Evolutionary conservation across 768 basidiomycete species (phyloP), one percentile per base, ranked within the genome.

Genomic region (Mycena venus): DNA sequence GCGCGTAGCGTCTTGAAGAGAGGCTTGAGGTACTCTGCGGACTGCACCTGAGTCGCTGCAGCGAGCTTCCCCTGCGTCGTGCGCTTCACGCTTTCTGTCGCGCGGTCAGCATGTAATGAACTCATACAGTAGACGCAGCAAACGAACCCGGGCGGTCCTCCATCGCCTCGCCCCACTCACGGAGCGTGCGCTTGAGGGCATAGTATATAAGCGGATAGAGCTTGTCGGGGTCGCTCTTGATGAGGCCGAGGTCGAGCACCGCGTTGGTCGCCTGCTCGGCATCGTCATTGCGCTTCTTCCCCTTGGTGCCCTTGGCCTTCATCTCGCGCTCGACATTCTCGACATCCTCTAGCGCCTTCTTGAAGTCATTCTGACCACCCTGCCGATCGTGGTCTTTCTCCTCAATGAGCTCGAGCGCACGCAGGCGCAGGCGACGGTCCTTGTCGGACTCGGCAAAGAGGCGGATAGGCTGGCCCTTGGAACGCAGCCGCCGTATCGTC

Each of bases 111-210:
- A 68, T 27, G 60, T 53, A 34, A 36, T 17, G 15, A n/a, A n/a
- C n/a, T 9, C 58, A 31, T 7, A 60, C 42, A 12, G 21, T 15
- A 49, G 56, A 40, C 14, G 19, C n/a, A 2, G 82, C 90, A 40
- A 73, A 11, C n/a, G n/a, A 25, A 96, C 96, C 96, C 78, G 96
- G 96, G 79, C 98, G 89, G 74, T 96, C 95, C 67, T 95, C 96
- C 94, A 99, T 94, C 58, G 95, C 94, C 78, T 96, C 94, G 76
- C 93, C 97, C 98, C 98, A 99, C 80, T 99, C 98, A 79, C 96
- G 96, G 63, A 99, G 87, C 7, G 93, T 94, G 74, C 94, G 89
- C 87, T 99, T 99, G 70, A 99, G 85, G 2, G 97, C 96, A 81
- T 97, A 96, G 80, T 99, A 99, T 61, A 99, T 99, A 78, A 99